A percentile compares a stretch with the other conserved stretches of the same genome.
These are phyloP conservation scores for Aspergillus awamori DNA, from an alignment of 2,329 filamentous ascomycete species.

Conservation along the genomic window DNA sequence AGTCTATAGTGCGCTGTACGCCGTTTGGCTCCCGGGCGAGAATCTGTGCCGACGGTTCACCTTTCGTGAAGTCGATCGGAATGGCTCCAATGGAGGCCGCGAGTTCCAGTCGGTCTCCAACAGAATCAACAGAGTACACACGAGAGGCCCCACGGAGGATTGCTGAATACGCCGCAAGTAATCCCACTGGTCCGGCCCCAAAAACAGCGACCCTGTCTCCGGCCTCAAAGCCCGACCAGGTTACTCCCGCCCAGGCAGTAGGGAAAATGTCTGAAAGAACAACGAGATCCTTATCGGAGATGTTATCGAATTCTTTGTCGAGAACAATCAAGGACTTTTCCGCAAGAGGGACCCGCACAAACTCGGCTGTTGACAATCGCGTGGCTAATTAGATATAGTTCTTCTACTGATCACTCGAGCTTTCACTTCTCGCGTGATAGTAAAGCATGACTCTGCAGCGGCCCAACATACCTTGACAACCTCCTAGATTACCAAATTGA, in stretches of 20 bases:
- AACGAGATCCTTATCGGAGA: slow-evolving; percentile 25
- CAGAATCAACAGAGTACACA: slow-evolving; percentile 65
- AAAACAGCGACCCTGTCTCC: slow-evolving; percentile 64
- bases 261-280: slow-evolving; percentile 43
- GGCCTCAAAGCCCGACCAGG: slow-evolving; percentile 42
- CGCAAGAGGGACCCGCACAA: background rate
- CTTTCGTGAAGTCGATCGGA: slow-evolving; percentile 62
- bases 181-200: slow-evolving; percentile 64
- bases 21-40: slow-evolving; percentile 27
- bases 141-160: slow-evolving; percentile 61
- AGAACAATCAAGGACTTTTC: background rate
- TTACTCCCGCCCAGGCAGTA: slow-evolving; percentile 43
- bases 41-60: slow-evolving; percentile 49
- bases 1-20: too few relatives aligned
- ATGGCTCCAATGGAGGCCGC: slow-evolving; percentile 61
- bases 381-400: too few relatives aligned
- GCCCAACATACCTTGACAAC: too few relatives aligned
- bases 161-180: slow-evolving; percentile 68
- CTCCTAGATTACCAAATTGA: too few relatives aligned
- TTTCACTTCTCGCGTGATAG: too few relatives aligned
- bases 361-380: background rate
- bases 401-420: too few relatives aligned
- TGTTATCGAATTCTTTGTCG: background rate
- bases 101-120: slow-evolving; percentile 60
- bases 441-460: too few relatives aligned